phyloP scores from a whole-genome alignment of 805 yeast genomes.

The Candida sakaeoensis region DNA sequence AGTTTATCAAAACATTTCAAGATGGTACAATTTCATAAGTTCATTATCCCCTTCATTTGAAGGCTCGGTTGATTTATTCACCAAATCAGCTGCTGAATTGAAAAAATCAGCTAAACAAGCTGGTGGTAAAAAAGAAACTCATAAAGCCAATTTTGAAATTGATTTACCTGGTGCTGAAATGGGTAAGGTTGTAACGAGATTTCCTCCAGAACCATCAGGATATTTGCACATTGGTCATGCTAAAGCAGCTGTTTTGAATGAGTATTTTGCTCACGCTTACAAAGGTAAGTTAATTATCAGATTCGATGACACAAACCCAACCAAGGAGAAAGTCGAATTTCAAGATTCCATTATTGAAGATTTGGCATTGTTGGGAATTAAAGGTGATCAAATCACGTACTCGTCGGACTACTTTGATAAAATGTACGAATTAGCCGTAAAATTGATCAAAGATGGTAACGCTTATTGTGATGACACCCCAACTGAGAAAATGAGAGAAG shows the following conservation, averaged over 20 bases:
- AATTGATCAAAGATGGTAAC: conserved; percentile 89
- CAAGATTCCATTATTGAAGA: conserved; percentile 94
- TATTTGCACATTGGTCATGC: conserved; percentile 99
- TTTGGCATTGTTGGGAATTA: conserved; percentile 82
- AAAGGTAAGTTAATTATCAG: conserved; percentile 95
- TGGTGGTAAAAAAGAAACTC: conserved; percentile 69
- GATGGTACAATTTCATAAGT: conserved; percentile 87
- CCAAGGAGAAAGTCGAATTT: conserved; percentile 92
- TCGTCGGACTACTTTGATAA: conserved; percentile 91
- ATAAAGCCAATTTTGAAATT: conserved; percentile 93
- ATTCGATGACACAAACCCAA: conserved; percentile 97
- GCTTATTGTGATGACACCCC: conserved; percentile 98
- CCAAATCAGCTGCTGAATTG: conserved; percentile 67
- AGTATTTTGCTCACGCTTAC: conserved; percentile 92
- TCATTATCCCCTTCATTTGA: conserved; percentile 59
- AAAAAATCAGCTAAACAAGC: conserved; percentile 52
- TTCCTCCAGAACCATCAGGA: conserved; percentile 99
- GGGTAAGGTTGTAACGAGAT: conserved; percentile 96
- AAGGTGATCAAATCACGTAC: conserved; percentile 83
- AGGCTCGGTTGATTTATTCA: conserved; percentile 60
- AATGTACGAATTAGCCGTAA: conserved; percentile 83
- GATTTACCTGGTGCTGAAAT: conserved; percentile 86
- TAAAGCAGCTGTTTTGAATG: conserved; percentile 94
- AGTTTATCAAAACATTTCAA: conserved; percentile 78
- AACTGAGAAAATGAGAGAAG: conserved; percentile 93